These are phyloP conservation scores for Lactarius indigo DNA, from an alignment of 768 basidiomycete genomes.

Conservation along the genomic window DNA sequence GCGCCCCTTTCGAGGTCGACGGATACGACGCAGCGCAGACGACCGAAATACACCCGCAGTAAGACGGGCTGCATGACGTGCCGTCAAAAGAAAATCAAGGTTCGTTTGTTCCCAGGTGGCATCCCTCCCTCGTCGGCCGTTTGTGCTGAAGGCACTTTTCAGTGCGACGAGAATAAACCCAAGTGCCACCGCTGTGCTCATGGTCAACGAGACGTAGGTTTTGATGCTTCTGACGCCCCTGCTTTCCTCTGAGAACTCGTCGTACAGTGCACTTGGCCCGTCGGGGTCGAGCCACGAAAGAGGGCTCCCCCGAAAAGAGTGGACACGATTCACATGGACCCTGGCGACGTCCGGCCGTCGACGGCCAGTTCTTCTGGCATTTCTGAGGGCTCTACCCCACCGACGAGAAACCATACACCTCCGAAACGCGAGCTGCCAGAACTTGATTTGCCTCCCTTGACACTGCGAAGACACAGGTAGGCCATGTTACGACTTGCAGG, in stretches of 20 bases:
- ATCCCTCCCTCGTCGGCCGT: not conserved
- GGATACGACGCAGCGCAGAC: conserved; percentile 63
- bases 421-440: conserved; percentile 49
- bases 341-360: conserved; percentile 55
- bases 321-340: conserved; percentile 37
- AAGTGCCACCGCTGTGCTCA: conserved; percentile 83
- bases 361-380: conserved; percentile 73
- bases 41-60: conserved; percentile 90
- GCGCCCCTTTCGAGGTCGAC: conserved; percentile 42
- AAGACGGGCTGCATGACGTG: conserved; percentile 95
- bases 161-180: conserved; percentile 93
- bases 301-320: conserved; percentile 52
- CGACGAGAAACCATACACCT: conserved; percentile 63
- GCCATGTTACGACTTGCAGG: conserved; percentile 6
- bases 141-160: conserved; percentile 12
- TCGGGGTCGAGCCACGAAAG: conserved; percentile 69
- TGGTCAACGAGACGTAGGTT: conserved; percentile 74
- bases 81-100: conserved; percentile 93
- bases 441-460: conserved; percentile 36
- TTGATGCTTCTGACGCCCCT: not conserved
- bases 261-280: conserved; percentile 77
- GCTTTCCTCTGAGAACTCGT: not conserved
- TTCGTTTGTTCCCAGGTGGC: conserved; percentile 41
- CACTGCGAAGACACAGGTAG: conserved; percentile 42
- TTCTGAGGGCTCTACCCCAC: conserved; percentile 70